Evolutionary conservation across 164 flowering plant genomes (phyloP), one percentile per base, ranked within the genome.

Genomic region (Macadamia integrifolia): DNA sequence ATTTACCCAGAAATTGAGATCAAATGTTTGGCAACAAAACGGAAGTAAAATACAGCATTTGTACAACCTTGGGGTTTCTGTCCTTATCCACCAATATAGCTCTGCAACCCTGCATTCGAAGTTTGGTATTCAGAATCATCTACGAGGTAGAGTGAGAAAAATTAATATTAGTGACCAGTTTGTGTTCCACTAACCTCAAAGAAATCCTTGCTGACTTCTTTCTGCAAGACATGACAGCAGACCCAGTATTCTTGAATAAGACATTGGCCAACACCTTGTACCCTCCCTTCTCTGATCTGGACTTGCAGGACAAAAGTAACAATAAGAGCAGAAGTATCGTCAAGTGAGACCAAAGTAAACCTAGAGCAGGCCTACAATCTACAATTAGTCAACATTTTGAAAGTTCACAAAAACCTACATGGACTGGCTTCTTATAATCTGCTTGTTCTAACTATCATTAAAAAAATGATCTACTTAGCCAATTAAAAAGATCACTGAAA

Each of bases 281-380:
- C 81, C 79, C 98, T 83, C 8, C 98, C 97, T 82, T 85, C 90
- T 82, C 98, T 85, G 31, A 95, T 86, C 99, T 95, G 91, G 42
- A 64, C 30, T 61, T 70, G 62, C 58, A 75, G 40, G 23, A 72
- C 23, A 61, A 52, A 14, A 14, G n/a, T 43, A 32, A 65, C 14
- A 48, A 60, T 31, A 9, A 60, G 28, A 40, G 46, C 43, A 28
- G 23, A 30, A 23, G 46, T 3, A 64, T 64, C 18, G 18, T 8
- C 9, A 46, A 46, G 1, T 8, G 50, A 46, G 50, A 9, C 9
- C 9, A 46, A 46, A 46, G 9, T 11, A 46, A 46, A 46, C 50
- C 50, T 46, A 46, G 9, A 9, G 50, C 13, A 46, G 13, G 50
- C 50, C 13, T 11, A 8, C 6, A 46, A 46, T 46, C 13, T 46